Percentiles rank a stretch among this genome's conserved stretches.
Evolutionary conservation across 164 flowering plant species (phyloP).

Genomic region (Nymphaea thermarum): DNA sequence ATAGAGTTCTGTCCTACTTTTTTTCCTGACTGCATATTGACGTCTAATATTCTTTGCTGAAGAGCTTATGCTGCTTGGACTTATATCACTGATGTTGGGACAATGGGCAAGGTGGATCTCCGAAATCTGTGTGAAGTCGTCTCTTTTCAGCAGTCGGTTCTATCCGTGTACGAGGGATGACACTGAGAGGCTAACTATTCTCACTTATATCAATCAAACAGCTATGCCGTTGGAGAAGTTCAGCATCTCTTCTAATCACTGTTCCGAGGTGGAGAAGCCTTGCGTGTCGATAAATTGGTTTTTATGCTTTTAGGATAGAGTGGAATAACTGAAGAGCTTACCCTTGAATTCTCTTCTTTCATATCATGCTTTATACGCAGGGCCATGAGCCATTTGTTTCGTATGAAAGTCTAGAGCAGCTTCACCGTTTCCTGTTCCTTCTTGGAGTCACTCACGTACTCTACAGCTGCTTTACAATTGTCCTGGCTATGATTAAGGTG

Average conservation of each 20-base stretch:
- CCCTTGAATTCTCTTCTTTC: not conserved
- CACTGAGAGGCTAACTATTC: slow-evolving; percentile 6
- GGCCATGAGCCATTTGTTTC: slow-evolving; percentile 93
- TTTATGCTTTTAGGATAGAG: not conserved
- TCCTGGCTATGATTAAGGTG: slow-evolving; percentile 81
- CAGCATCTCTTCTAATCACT: slow-evolving; percentile 21
- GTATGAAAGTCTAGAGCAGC: slow-evolving; percentile 84
- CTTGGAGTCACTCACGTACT: slow-evolving; percentile 90
- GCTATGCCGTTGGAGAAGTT: not conserved
- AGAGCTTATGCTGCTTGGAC: slow-evolving; percentile 95
- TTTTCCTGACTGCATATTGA: not conserved
- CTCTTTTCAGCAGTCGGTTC: slow-evolving; percentile 65
- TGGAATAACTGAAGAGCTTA: no score
- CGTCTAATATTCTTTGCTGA: not conserved
- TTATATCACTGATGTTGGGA: slow-evolving; percentile 81
- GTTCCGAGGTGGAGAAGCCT: slow-evolving; percentile 46
- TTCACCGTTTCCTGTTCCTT: slow-evolving; percentile 78
- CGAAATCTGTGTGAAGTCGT: slow-evolving; percentile 73
- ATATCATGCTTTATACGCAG: slow-evolving; percentile 23
- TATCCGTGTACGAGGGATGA: slow-evolving; percentile 58
- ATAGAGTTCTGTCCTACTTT: not conserved
- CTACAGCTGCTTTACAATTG: slow-evolving; percentile 67
- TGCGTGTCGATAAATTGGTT: not conserved
- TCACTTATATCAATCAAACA: not conserved
- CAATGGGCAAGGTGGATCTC: slow-evolving; percentile 79